Base-by-base conservation (phyloP, 441 rosid genomes). In the Arabidopsis lyrata region DNA sequence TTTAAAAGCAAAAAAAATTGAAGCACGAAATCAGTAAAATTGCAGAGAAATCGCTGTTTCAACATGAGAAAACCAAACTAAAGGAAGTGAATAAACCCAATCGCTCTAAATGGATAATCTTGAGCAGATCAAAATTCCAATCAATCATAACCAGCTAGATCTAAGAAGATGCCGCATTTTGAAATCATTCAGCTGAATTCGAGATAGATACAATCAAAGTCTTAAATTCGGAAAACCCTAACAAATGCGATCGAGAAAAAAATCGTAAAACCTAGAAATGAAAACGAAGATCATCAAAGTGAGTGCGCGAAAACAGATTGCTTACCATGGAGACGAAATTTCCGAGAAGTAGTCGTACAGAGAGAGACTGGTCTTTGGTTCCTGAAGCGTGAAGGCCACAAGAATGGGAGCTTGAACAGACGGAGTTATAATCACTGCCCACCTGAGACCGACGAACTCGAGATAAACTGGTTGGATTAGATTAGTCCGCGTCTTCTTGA, bases 381-480 rank as follows among this genome's bases (percentile, higher is more conserved):
- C 13, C 8, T 54, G 0, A 47, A 41, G 41, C 66, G 22, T 38
- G 57, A 45, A 55, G 32, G 56, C 14, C 68, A 74, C 10, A 58
- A 34, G 27, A 63, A 63, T 8, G 31, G 27, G 39, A 24, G 49
- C 49, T 45, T 45, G 36, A 29, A 57, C 47, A 53, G 35, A 44
- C 34, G 29, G 74, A 52, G 69, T 44, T 42, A 31, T 53, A 59
- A 62, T 62, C 27, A 27, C 22, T 47, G 24, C 42, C 5, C 60
- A 63, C 79, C 78, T 75, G 71, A 70, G 75, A 63, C 61, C 72
- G 56, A 49, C 80, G 76, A 49, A 57, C 55, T 48, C 70, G 61
- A 68, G 69, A 63, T 55, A 1, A 45, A 70, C 76, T 50, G 63
- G 0, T 41, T 64, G 80, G 76, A 42, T 42, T 45, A 39, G 72